phyloP scores from a whole-genome alignment of 495 filamentous ascomycete genomes.

The Staphylotrichum tortipilum region DNA sequence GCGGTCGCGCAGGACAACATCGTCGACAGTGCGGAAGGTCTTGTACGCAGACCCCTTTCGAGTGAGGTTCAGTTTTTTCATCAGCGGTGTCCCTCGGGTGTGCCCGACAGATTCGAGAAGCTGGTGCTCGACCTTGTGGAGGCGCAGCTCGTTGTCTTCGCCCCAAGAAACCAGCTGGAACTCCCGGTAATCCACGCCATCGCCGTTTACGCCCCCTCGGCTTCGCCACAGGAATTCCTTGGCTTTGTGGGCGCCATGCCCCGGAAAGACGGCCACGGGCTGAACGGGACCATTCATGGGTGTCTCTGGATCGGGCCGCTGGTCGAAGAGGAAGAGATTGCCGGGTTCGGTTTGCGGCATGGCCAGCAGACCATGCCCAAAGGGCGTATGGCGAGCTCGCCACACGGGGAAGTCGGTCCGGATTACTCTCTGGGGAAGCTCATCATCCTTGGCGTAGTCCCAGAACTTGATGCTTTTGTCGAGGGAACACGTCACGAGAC shows the following conservation, averaged over 20 bases:
- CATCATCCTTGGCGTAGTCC: constrained; percentile 61
- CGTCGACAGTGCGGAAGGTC: constrained; percentile 61
- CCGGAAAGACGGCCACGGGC: constrained; percentile 67
- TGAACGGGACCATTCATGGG: constrained; percentile 38
- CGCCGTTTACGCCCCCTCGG: constrained; percentile 58
- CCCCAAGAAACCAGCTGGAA: constrained; percentile 95
- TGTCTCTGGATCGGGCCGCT: constrained; percentile 36
- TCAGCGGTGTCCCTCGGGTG: constrained; percentile 55
- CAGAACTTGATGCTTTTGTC: constrained; percentile 93
- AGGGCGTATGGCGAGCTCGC: constrained; percentile 90
- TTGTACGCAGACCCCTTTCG: constrained; percentile 78
- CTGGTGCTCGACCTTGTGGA: constrained; percentile 64
- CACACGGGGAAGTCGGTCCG: constrained; percentile 79
- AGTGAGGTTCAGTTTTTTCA: constrained; percentile 62
- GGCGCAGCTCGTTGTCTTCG: constrained; percentile 68
- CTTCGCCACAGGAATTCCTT: constrained; percentile 92
- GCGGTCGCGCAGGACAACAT: constrained; percentile 37
- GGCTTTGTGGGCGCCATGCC: constrained; percentile 71
- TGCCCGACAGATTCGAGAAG: constrained; percentile 67
- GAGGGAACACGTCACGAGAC: constrained; percentile 77
- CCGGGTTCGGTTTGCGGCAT: constrained; percentile 87
- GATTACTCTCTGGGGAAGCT: constrained; percentile 64
- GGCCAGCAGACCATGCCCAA: constrained; percentile 76
- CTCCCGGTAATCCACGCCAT: constrained; percentile 75
- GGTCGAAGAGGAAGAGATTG: constrained; percentile 78